Evolutionary conservation across 495 filamentous ascomycete species (phyloP).

Genomic region (Trypethelium eluteriae): DNA sequence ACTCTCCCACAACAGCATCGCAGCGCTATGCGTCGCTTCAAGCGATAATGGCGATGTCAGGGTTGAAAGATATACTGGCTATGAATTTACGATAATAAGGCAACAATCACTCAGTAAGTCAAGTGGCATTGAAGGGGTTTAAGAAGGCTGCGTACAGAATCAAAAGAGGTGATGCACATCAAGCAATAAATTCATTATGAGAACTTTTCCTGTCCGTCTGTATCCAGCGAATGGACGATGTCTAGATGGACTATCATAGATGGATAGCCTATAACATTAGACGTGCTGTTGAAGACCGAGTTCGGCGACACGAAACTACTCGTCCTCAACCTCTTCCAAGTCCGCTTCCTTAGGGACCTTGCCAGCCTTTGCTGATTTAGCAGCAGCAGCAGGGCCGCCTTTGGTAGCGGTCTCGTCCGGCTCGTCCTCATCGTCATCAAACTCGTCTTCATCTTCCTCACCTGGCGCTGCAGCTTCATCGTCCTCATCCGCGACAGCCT

Average conservation of each 20-base stretch:
- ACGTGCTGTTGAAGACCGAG: background rate
- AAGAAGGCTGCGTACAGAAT: background rate
- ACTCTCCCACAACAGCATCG: no score
- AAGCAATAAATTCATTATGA: background rate
- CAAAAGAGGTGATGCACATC: background rate
- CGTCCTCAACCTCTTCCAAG: conserved; percentile 29
- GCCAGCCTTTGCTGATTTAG: conserved; percentile 23
- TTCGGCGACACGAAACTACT: background rate
- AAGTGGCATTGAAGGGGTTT: background rate
- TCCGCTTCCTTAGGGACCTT: conserved; percentile 25
- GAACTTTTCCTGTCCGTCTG: conserved; percentile 5
- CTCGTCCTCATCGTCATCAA: conserved; percentile 20
- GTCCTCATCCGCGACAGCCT: conserved; percentile 18
- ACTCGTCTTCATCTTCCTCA: conserved; percentile 22
- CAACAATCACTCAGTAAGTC: no score
- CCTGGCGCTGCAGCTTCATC: conserved; percentile 24
- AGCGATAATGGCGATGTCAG: no score
- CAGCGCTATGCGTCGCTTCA: no score
- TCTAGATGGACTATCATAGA: conserved; percentile 2
- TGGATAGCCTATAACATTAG: background rate
- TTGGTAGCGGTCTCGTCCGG: conserved; percentile 25
- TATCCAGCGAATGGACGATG: background rate
- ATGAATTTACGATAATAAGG: no score
- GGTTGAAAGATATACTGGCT: no score
- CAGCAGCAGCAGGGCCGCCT: conserved; percentile 25